These are phyloP conservation scores for Acacia melanoxylon DNA, from an alignment of 306 rosid genomes.

Conservation along the genomic window DNA sequence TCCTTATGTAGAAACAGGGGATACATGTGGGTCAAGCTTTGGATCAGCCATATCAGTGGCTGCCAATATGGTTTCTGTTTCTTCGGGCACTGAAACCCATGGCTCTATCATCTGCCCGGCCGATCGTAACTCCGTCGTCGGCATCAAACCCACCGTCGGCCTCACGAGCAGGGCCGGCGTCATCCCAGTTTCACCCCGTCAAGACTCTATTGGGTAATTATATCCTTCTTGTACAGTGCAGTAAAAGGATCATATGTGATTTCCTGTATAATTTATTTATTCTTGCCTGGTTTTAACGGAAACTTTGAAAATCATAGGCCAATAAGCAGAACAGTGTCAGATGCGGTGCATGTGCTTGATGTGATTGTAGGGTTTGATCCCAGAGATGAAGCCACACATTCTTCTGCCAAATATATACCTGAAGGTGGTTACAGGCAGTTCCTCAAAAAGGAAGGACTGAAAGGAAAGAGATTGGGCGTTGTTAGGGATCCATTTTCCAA, in stretches of 20 bases:
- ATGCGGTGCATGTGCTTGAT: constrained; percentile 74
- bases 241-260: no score
- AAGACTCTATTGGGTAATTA: constrained; percentile 62
- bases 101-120: constrained; percentile 67
- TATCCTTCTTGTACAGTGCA: neutral
- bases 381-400: constrained; percentile 55
- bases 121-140: constrained; percentile 66
- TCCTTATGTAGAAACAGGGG: constrained; percentile 47
- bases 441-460: constrained; percentile 54
- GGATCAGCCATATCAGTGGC: constrained; percentile 72
- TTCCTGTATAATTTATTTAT: no score
- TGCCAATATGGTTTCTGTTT: constrained; percentile 60
- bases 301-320: constrained; percentile 42
- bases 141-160: constrained; percentile 69
- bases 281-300: no score
- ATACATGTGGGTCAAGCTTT: constrained; percentile 69
- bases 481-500: constrained; percentile 53
- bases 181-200: constrained; percentile 56
- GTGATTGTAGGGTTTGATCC: constrained; percentile 66
- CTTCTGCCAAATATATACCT: constrained; percentile 53
- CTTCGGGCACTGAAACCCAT: constrained; percentile 66
- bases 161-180: constrained; percentile 76
- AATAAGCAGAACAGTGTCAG: constrained; percentile 72
- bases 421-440: constrained; percentile 59
- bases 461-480: constrained; percentile 69